Evolutionary conservation across 23 red algal genomes (phyloP), one percentile per base, ranked within the genome.

Genomic region (Agarophyton chilense): DNA sequence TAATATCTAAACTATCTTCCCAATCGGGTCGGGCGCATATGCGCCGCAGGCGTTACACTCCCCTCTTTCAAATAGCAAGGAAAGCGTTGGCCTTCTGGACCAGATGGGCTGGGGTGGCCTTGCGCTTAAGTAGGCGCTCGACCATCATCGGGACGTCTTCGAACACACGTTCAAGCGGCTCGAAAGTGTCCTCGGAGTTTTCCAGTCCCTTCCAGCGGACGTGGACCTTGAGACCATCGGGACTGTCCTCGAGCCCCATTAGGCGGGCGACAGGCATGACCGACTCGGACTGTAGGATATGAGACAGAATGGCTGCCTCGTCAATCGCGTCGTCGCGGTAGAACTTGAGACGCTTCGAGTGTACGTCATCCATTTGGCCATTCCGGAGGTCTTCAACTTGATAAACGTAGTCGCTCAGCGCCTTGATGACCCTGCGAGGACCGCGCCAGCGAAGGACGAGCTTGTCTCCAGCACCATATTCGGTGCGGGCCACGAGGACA

Each of bases 291-390:
- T 81, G 45, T 10, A 40, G 14, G 8, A 56, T 42, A 42, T 56
- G 45, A 17, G 5, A 4, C 11, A 36, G 5, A 11, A 56, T 52
- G 6, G 56, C 34, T 5, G 9, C 7, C 28, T 81, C 25, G n/a
- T 81, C 52, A 9, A 81, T 11, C 44, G 33, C 52, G 52, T 52
- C 45, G 52, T 81, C 76, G 26, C 11, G 34, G 44, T 81, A 81
- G 25, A 81, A 81, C 76, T 81, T 81, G 10, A 81, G 76, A 25
- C 76, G 44, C 16, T 6, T 55, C 35, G 52, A 9, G 76, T 81
- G 76, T 44, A 81, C 24, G 4, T 56, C 52, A 24, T 52, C 18
- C 34, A 58, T 4, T 14, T 58, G 35, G 45, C 44, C 76, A 11
- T 6, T 81, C 46, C 45, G 45, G 6, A 81, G 13, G 52, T 81